These are phyloP conservation scores for Recurvomyces mirabilis DNA, from an alignment of 495 filamentous ascomycete genomes.

Conservation along the genomic window DNA sequence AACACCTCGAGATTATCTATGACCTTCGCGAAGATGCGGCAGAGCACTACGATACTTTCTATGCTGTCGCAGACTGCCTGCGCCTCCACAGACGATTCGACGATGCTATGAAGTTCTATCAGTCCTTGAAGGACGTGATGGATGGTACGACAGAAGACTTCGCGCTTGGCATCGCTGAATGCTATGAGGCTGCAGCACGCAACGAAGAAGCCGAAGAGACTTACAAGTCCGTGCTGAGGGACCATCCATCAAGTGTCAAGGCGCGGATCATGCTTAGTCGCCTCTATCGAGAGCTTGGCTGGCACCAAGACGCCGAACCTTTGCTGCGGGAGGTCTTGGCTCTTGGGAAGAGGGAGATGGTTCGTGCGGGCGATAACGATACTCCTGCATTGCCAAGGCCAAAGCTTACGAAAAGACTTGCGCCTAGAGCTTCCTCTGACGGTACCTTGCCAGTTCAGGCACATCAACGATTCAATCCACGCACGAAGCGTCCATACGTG, in stretches of 20 bases:
- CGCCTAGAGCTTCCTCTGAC: no score
- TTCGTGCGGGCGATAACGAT: no score
- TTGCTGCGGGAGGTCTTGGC: conserved; percentile 61
- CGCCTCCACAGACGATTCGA: conserved; percentile 42
- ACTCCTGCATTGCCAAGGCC: no score
- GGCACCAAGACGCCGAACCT: conserved; percentile 60
- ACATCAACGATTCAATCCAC: no score
- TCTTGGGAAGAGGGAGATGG: conserved; percentile 35
- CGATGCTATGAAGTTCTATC: conserved; percentile 65
- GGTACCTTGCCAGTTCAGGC: no score
- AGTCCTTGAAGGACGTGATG: conserved; percentile 48
- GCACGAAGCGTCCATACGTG: no score
- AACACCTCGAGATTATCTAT: conserved; percentile 48
- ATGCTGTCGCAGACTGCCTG: conserved; percentile 60
- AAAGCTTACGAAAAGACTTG: no score
- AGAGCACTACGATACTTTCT: conserved; percentile 49
- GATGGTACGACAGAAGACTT: conserved; percentile 49
- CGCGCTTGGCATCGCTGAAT: conserved; percentile 62
- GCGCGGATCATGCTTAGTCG: conserved; percentile 65
- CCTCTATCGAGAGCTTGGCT: conserved; percentile 61
- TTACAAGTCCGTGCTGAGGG: conserved; percentile 58
- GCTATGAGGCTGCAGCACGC: conserved; percentile 51
- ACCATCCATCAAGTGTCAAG: conserved; percentile 56
- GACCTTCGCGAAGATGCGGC: conserved; percentile 43
- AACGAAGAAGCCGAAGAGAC: conserved; percentile 60